phyloP scores from a whole-genome alignment of 2,329 filamentous ascomycete species.

The Juglanconis oblonga region DNA sequence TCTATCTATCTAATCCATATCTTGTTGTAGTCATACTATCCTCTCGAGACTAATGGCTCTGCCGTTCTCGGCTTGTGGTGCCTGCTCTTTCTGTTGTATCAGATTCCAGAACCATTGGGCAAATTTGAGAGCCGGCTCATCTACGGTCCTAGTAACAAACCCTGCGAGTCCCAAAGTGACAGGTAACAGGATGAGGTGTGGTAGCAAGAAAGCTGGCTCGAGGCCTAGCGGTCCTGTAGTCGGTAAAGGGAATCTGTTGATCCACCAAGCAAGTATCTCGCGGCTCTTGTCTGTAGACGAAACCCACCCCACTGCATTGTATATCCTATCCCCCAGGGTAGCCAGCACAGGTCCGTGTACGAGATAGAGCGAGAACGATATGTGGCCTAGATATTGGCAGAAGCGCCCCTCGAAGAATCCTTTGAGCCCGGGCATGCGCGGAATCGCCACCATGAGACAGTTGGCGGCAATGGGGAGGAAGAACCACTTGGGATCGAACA shows the following conservation, averaged over 20 bases:
- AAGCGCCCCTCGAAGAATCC: conserved; percentile 56
- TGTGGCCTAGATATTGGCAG: conserved; percentile 59
- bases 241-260: conserved; percentile 53
- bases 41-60: not conserved
- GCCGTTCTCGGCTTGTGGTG: conserved; percentile 5
- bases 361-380: conserved; percentile 63
- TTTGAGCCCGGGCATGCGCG: conserved; percentile 56
- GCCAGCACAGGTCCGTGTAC: conserved; percentile 62
- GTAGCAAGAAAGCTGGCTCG: conserved; percentile 56
- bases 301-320: conserved; percentile 57
- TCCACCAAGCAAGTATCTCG: conserved; percentile 52
- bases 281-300: conserved; percentile 45
- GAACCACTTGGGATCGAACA: conserved; percentile 67
- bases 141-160: conserved; percentile 51
- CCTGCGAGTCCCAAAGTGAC: conserved; percentile 58
- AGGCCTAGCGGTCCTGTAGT: conserved; percentile 57
- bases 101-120: conserved; percentile 55
- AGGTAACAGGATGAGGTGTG: conserved; percentile 59
- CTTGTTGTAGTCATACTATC: not conserved
- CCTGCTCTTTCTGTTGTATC: conserved; percentile 28
- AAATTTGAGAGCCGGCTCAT: conserved; percentile 59
- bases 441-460: conserved; percentile 53
- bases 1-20: not conserved
- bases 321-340: conserved; percentile 60
- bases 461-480: conserved; percentile 61